Base-by-base conservation (phyloP, 441 rosid genomes). In the Arabidopsis hybrid region DNA sequence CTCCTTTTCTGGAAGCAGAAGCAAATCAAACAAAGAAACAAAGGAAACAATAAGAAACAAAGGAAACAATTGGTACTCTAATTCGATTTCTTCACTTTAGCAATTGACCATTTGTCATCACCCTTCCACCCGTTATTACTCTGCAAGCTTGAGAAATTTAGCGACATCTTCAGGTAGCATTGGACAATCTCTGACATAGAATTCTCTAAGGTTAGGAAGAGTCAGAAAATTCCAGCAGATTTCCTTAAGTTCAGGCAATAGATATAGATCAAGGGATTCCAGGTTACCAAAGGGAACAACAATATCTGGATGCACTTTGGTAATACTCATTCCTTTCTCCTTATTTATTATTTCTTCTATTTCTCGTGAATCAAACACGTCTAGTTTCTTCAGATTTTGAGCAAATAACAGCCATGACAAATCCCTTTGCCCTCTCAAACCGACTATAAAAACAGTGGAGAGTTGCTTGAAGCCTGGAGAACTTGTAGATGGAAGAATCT, bases 311-410 rank as follows among this genome's bases (percentile, higher is more conserved):
- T 21, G 56, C 13, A 3, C 0, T 50, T 18, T 10, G 56, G 7
- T 21, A 26, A 21, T 21, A 11, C 34, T 52, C 34, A 11, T 52
- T 10, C 57, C 35, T 52, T 52, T 52, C 35, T 52, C 57, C 34
- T 11, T 11, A 26, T 52, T 52, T 52, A 52, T 52, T 52, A 52
- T 26, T 52, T 52, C 57, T 26, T 21, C 29, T 26, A 26, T 18
- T 9, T 21, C 3, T 18, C 1, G 6, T 51, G 56, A 51, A 0
- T 0, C 0, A 0, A 0, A 0, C n/a, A 10, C 32, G 0, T 0
- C 0, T 21, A 51, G 32, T 2, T 4, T 0, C 32, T 2, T 21
- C 4, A 51, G 56, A 51, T 51, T 51, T 18, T 21, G 56, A 21
- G 34, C 56, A 9, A 1, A 51, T 51, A 51, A 51, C 2, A 51